Conservation (phyloP, 768 basidiomycete species). For the Pulveroboletus sp. region DNA sequence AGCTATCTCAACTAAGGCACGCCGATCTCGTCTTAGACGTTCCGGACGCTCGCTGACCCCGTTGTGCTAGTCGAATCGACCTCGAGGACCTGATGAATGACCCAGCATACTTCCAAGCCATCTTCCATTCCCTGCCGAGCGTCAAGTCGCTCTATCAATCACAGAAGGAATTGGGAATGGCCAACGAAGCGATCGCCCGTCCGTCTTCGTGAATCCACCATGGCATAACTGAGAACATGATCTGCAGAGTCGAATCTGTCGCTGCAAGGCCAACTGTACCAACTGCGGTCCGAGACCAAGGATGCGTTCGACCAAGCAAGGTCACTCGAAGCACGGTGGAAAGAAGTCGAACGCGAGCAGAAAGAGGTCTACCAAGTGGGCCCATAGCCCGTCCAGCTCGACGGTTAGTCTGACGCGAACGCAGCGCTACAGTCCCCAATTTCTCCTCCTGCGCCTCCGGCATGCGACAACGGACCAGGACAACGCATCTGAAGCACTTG, state of each 20-base stretch:
- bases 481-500: conserved; percentile 79
- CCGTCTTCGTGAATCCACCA: conserved; percentile 28
- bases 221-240: conserved; percentile 7
- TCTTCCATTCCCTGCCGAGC: conserved; percentile 71
- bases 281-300: conserved; percentile 75
- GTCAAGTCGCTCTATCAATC: conserved; percentile 73
- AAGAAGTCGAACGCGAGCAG: conserved; percentile 84
- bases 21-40: conserved; percentile 20
- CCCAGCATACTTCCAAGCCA: conserved; percentile 79
- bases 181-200: conserved; percentile 88
- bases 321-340: conserved; percentile 75
- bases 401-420: conserved; percentile 6
- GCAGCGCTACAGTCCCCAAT: conserved; percentile 81
- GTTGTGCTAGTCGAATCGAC: conserved; percentile 65
- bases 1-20: conserved; percentile 69
- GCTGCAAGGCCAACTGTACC: conserved; percentile 71
- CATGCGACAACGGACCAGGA: conserved; percentile 91
- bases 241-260: conserved; percentile 66
- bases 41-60: conserved; percentile 8
- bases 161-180: conserved; percentile 73
- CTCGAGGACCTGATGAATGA: conserved; percentile 86
- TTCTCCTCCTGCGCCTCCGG: conserved; percentile 80
- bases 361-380: conserved; percentile 80
- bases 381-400: conserved; percentile 2
- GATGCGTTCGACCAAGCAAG: conserved; percentile 87